Base-by-base conservation (phyloP, 2,329 filamentous ascomycete species). In the Trichoderma brevicompactum region DNA sequence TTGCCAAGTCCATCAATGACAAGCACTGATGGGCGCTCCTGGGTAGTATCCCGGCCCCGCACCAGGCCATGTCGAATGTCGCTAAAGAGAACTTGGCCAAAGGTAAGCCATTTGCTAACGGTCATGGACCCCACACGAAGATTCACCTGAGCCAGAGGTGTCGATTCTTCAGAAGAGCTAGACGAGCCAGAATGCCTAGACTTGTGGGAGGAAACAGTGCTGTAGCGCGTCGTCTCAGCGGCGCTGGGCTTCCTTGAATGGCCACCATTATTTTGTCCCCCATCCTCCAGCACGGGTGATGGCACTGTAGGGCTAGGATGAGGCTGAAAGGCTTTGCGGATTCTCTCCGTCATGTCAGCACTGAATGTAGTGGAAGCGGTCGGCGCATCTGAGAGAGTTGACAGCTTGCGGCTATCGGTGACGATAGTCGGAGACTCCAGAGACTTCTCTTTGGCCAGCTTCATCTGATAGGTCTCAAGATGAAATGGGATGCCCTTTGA, bases 1-100 rank as follows among this genome's bases (percentile, higher is more conserved):
- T 93, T 94, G n/a, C 92, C 92, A 36, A 95, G 87, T 5, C 92
- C 92, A 77, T 95, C 92, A 65, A 95, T 84, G 17, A 95, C 89
- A 3, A 95, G 82, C 32, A 95, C 87, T 0, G 86, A 88, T 65
- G 80, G 89, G 63, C 79, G 85, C 79, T 83, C 70, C 19, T 71
- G 64, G 0, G 72, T 71, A 6, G 72, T 71, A 6, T 72, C 68
- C 19, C 74, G 72, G 5, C 71, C 77, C 73, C 78, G 82, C 0
- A 83, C 79, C 23, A 94, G 82, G 69, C 92, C 88, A 52, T 92
- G 89, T 32, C 92, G 86, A 5, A 90, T 87, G 10, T 92, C 91
- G 70, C 90, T 93, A 78, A 95, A 94, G 4, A 95, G 81, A 0
- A 94, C 90, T 70, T 92, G 89, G 1, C 92, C 92, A 74, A 94